Conservation (phyloP, 1,284 basidiomycete genomes). For the Phylloporus gajari region DNA sequence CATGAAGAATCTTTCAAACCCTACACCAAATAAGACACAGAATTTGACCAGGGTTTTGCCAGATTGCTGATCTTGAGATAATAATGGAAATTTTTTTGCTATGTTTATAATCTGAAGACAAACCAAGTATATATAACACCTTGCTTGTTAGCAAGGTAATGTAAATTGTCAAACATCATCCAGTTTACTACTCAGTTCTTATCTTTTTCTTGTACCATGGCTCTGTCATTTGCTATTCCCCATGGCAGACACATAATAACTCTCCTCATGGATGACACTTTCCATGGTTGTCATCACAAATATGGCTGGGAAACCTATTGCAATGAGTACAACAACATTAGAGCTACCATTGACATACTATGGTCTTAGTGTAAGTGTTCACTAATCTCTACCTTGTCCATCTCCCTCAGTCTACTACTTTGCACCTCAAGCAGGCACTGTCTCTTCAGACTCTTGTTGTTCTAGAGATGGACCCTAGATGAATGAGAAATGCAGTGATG, state of each 20-base stretch:
- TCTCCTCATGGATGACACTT: constrained; percentile 73
- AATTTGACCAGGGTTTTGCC: no score
- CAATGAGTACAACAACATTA: constrained; percentile 63
- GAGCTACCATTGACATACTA: constrained; percentile 76
- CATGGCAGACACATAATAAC: constrained; percentile 64
- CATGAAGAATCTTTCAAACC: no score
- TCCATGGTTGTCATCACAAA: constrained; percentile 61
- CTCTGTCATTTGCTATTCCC: constrained; percentile 19
- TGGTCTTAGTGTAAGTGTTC: constrained; percentile 72
- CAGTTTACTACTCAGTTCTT: constrained; percentile 9
- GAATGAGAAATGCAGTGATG: constrained; percentile 18
- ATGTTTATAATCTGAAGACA: no score
- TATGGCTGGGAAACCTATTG: constrained; percentile 58
- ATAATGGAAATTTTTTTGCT: no score
- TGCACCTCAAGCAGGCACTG: constrained; percentile 5
- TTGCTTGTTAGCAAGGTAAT: no score
- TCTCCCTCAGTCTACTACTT: not conserved
- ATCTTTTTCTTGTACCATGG: constrained; percentile 10
- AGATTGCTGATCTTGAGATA: no score
- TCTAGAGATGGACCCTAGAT: constrained; percentile 7
- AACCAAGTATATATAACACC: no score
- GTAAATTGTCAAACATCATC: constrained; percentile 12
- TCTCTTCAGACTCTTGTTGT: constrained; percentile 5
- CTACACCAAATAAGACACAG: no score
- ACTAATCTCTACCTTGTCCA: not conserved